phyloP scores from a whole-genome alignment of 2,329 filamentous ascomycete species.

The Byssochlamys sp. region DNA sequence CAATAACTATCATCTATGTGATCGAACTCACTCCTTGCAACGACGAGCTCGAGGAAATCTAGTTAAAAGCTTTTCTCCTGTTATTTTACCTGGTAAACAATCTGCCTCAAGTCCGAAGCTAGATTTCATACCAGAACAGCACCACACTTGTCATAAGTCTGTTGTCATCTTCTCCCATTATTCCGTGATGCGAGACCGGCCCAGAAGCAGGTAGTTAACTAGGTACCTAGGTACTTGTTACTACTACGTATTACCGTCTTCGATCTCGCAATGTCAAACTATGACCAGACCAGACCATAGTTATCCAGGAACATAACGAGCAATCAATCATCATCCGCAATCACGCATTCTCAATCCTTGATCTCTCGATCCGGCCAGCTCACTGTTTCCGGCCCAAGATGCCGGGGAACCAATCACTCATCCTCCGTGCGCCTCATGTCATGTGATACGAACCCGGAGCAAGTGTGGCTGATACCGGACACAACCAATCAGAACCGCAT shows the following conservation, averaged over 20 bases:
- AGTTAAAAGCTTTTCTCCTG: too few species aligned
- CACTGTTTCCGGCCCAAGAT: background rate
- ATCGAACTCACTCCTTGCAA: background rate
- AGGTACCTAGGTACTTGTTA: too few species aligned
- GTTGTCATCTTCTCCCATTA: too few species aligned
- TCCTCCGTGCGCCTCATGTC: background rate
- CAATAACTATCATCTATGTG: background rate
- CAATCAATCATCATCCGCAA: background rate
- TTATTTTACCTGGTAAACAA: too few species aligned
- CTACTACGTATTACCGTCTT: background rate
- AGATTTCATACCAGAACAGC: too few species aligned
- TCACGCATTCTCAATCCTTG: background rate
- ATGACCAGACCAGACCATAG: background rate
- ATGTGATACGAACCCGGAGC: background rate
- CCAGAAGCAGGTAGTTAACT: too few species aligned
- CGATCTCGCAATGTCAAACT: background rate
- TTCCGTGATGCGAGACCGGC: too few species aligned
- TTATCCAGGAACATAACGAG: background rate
- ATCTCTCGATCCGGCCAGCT: background rate
- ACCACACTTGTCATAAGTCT: too few species aligned
- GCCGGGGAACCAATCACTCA: background rate
- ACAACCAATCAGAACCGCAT: background rate
- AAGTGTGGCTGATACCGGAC: background rate
- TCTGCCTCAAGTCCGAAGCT: too few species aligned
- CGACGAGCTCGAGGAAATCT: too few species aligned